Conservation (phyloP, 306 rosid genomes). For the Fragaria vesca region DNA sequence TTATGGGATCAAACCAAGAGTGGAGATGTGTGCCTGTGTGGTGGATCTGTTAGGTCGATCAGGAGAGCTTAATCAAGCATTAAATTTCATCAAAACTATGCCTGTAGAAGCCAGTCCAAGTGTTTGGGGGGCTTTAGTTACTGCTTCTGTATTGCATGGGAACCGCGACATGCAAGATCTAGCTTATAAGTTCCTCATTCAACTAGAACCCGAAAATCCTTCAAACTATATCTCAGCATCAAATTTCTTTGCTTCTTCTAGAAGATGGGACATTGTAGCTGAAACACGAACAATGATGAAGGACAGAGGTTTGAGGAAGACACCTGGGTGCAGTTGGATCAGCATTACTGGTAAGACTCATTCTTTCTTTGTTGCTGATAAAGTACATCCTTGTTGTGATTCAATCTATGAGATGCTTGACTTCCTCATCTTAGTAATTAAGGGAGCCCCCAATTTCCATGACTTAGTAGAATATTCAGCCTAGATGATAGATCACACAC, state of each 20-base stretch:
- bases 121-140: constrained; percentile 76
- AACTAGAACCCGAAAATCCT: constrained; percentile 71
- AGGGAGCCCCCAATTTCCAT: constrained; percentile 30
- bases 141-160: constrained; percentile 60
- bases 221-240: constrained; percentile 74
- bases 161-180: constrained; percentile 53
- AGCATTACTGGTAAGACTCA: constrained; percentile 45
- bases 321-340: constrained; percentile 87
- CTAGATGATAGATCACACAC: constrained; percentile 1
- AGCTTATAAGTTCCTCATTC: constrained; percentile 53
- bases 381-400: constrained; percentile 61
- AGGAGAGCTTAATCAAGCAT: constrained; percentile 62
- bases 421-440: constrained; percentile 52
- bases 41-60: constrained; percentile 74
- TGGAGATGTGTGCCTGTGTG: constrained; percentile 71
- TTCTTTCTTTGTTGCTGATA: constrained; percentile 73
- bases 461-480: constrained; percentile 27
- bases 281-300: constrained; percentile 67
- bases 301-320: constrained; percentile 68
- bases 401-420: constrained; percentile 56
- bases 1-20: constrained; percentile 53
- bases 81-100: constrained; percentile 58
- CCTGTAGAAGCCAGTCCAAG: constrained; percentile 59
- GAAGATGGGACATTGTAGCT: constrained; percentile 71
- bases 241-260: constrained; percentile 58